A percentile compares a stretch with the other conserved stretches of the same genome.
Evolutionary conservation across 2,329 filamentous ascomycete species (phyloP).

Genomic region (Colletotrichum sp.): DNA sequence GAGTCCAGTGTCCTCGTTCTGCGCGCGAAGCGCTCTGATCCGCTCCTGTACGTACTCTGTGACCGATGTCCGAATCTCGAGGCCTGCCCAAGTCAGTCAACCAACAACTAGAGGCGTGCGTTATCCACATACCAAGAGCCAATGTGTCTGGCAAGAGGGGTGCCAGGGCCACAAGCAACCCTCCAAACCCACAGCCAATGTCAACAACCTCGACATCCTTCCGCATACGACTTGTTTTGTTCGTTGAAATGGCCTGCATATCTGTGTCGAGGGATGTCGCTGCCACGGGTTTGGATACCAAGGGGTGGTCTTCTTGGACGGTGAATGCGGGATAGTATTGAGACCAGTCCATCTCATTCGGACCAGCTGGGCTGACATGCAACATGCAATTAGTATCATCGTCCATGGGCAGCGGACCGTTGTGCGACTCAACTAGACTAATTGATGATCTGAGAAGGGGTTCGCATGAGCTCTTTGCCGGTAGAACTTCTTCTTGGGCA

Average conservation of each 20-base stretch:
- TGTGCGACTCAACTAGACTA: conserved; percentile 72
- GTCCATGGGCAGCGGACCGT: background rate
- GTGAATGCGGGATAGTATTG: conserved; percentile 79
- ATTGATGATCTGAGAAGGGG: conserved; percentile 91
- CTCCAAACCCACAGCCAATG: conserved; percentile 96
- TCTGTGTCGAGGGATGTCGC: background rate
- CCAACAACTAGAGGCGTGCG: background rate
- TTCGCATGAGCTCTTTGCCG: conserved; percentile 96
- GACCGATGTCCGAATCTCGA: conserved; percentile 92
- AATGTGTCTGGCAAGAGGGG: conserved; percentile 82
- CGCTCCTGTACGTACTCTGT: conserved; percentile 90
- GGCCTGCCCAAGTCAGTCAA: conserved; percentile 54
- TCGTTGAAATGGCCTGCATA: conserved; percentile 14
- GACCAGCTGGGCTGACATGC: conserved; percentile 70
- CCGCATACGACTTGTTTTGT: conserved; percentile 43
- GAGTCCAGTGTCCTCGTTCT: conserved; percentile 55
- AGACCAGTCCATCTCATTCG: conserved; percentile 91
- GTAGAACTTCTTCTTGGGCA: conserved; percentile 96
- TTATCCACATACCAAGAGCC: conserved; percentile 70
- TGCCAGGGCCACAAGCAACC: conserved; percentile 83
- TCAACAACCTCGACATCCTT: conserved; percentile 90
- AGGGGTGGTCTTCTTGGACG: conserved; percentile 29
- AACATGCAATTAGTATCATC: background rate
- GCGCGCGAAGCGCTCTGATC: conserved; percentile 78
- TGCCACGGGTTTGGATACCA: background rate